Base-by-base conservation (phyloP, 1,284 basidiomycete genomes). In the Grifola frondosa region DNA sequence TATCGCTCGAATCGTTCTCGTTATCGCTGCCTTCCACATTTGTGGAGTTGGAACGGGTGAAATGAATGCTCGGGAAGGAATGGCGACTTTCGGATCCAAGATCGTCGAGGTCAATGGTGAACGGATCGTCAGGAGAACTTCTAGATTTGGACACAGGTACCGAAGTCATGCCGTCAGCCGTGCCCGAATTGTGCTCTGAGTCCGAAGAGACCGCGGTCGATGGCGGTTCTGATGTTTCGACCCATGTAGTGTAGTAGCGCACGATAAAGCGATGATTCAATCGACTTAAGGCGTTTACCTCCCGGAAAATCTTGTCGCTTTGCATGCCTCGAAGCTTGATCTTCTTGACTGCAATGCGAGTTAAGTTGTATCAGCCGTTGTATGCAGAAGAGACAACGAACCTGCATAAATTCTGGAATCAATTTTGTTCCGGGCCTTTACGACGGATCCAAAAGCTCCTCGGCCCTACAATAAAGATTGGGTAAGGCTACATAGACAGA, bases 401-500 rank as follows among this genome's bases (percentile, higher is more conserved):
- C 84, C 80, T 4, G 90, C 87, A 56, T 88, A 88, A 42, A 84
- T 82, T 23, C 80, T 71, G 23, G 63, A 73, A 62, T 90, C 87
- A 24, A 89, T 78, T 66, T 84, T 89, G 61, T 97, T 95, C 40
- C 85, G 74, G 1, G 93, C 94, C 64, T 97, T 97, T 32, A 97
- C 91, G 0, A 97, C 95, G 17, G 90, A 88, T 0, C 94, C 93
- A 62, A 95, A 98, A 0, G 88, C 93, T 1, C 94, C 94, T 61
- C 88, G 89, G 1, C 95, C 94, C 87, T 91, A 49, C 3, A n/a
- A 19, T 11, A n/a, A 32, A 45, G 32, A 39, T 21, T 25, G 43
- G 19, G 20, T 16, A 22, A 36, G 30, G n/a, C 13, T 8, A 17
- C 21, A 13, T 23, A 12, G 4, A 30, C 20, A 37, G 23, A 32